These are phyloP conservation scores for Pulveroboletus ravenelii DNA, from an alignment of 768 basidiomycete genomes.

Conservation along the genomic window DNA sequence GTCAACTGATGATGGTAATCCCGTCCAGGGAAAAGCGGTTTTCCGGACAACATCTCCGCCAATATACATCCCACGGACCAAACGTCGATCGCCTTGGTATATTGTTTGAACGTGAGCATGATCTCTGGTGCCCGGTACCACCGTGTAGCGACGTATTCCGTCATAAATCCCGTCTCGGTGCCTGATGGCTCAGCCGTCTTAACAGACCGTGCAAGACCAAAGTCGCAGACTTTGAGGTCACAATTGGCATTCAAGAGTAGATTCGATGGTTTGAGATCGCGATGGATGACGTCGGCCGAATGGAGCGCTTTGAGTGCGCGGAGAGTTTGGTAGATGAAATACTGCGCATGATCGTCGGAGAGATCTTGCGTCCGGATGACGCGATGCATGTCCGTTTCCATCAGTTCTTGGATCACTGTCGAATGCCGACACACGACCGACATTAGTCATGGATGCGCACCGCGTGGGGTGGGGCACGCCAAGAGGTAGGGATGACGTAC, in stretches of 20 bases:
- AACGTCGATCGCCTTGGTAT: constrained; percentile 91
- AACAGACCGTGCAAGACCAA: constrained; percentile 89
- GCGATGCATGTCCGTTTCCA: constrained; percentile 96
- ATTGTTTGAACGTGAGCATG: constrained; percentile 99
- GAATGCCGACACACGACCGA: background rate
- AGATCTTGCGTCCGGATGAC: constrained; percentile 94
- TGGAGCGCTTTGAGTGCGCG: constrained; percentile 95
- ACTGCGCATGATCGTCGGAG: constrained; percentile 92
- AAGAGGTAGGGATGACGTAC: constrained; percentile 35
- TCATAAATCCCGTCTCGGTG: constrained; percentile 88
- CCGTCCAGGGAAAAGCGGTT: constrained; percentile 93
- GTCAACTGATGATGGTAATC: constrained; percentile 96
- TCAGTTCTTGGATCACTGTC: constrained; percentile 83
- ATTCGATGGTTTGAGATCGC: constrained; percentile 96
- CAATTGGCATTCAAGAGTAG: constrained; percentile 97
- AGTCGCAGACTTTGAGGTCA: constrained; percentile 93
- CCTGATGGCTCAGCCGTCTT: constrained; percentile 82
- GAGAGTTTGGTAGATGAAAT: constrained; percentile 91
- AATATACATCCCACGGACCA: constrained; percentile 88
- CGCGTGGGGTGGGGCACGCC: background rate
- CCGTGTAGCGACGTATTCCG: constrained; percentile 95
- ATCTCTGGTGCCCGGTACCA: constrained; percentile 99
- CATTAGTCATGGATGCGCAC: constrained; percentile 1
- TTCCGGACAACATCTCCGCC: constrained; percentile 96
- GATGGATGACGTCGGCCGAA: constrained; percentile 92